Evolutionary conservation across 805 yeast species (phyloP), one percentile per base, ranked within the genome.

Genomic region (Candida stauntonica): DNA sequence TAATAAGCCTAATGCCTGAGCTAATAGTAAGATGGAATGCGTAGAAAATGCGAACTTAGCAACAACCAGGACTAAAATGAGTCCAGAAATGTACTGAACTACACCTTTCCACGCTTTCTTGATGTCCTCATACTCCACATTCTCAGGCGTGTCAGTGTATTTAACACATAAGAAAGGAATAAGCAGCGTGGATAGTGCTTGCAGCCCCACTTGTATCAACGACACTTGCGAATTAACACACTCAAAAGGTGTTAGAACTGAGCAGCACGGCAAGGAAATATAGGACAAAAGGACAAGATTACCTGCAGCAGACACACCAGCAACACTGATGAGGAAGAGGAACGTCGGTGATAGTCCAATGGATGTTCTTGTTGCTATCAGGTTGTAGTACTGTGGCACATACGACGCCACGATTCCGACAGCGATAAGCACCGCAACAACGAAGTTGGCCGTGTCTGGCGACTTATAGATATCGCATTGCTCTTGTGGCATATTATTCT

Each of bases 271-370:
- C 20, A 85, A 55, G 0, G 87, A 84, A 0, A 75, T 70, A 14
- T 73, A 60, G 5, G 84, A 73, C 11, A 86, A 68, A 23, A 86
- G 59, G 5, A 79, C 57, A 33, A 86, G 72, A 52, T 87, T 87
- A 15, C 82, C 67, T 34, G 81, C 61, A 0, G 91, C 77, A 50
- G 81, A 72, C 20, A 79, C 61, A n/a, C 85, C 79, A 16, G 89
- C 76, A 33, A 80, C 58, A 5, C 81, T 73, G 4, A 93, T 93
- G 29, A 87, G 68, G 12, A 86, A 61, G 23, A 86, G 64, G 54
- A 79, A 86, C 48, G 72, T 67, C 11, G 89, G 85, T 5, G 89
- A 81, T 17, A 86, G 63, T 5, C 96, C 96, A 54, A 85, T 88
- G 11, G 89, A 77, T 5, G 87, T 71, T 35, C 72, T 60, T 35